Evolutionary conservation across 2,329 filamentous ascomycete species (phyloP).

Genomic region (Cytospora mali): DNA sequence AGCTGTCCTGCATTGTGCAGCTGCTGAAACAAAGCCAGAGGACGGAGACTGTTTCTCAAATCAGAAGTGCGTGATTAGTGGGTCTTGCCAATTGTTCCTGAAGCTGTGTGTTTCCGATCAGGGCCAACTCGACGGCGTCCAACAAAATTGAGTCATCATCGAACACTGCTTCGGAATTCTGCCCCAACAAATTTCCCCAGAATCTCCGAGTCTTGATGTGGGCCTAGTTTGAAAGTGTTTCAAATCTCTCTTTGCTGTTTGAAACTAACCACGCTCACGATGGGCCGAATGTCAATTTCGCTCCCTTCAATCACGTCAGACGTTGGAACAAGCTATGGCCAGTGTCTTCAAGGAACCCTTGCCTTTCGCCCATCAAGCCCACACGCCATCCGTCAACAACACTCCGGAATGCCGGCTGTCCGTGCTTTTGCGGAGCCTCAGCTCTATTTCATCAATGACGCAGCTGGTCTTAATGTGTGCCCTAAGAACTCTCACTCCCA

Average conservation of each 20-base stretch:
- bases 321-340: slow-evolving; percentile 27
- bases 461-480: not conserved
- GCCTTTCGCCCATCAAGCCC: slow-evolving; percentile 13
- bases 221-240: not conserved
- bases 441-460: not conserved
- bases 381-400: slow-evolving; percentile 23
- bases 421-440: slow-evolving; percentile 19
- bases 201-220: not conserved
- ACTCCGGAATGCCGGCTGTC: slow-evolving; percentile 17
- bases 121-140: slow-evolving; percentile 1
- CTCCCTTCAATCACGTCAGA: slow-evolving; percentile 1
- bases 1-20: slow-evolving; percentile 16
- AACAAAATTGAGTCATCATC: not conserved
- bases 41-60: not conserved
- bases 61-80: slow-evolving; percentile 15
- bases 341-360: slow-evolving; percentile 23
- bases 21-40: slow-evolving; percentile 19
- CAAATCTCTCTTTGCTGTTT: not conserved
- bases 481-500: too few species aligned
- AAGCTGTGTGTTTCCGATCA: not conserved
- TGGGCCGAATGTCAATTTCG: not conserved
- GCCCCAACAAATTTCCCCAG: not conserved
- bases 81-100: slow-evolving; percentile 4
- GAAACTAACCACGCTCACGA: not conserved
- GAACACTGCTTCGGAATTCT: not conserved